Base-by-base conservation (phyloP, 139 green algal genomes). In the Chlamydomonas sp. region DNA sequence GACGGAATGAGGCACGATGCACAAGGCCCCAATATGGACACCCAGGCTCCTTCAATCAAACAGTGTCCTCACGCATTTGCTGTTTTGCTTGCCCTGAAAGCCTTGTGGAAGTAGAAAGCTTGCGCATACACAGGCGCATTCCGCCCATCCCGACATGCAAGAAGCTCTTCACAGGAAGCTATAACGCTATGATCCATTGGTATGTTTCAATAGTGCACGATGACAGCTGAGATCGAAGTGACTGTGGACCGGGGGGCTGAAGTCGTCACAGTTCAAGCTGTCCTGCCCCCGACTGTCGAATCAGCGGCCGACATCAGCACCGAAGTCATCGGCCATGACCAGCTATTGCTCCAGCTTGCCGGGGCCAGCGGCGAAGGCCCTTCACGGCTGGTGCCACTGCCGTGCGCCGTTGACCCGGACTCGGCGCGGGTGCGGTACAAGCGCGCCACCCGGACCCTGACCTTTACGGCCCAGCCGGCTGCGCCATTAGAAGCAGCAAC, bases 301-400 rank as follows among this genome's bases (percentile, higher is more conserved):
- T 67, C 68, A 5, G 71, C 81, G 1, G 7, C 20, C 18, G 81
- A 86, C 1, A 71, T 86, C 4, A 60, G 63, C 10, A 71, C 63
- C 1, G 81, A 86, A n/a, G 81, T 86, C 69, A 1, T 86, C 4
- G 71, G 71, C 20, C n/a, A 86, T 18, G 81, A 72, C 10, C 15
- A 18, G 4, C 60, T 86, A 49, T 71, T 72, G 4, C 3, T 86
- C 7, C 81, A 79, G 72, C 57, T 58, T 58, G 12, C 81, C 4
- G 80, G 31, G 31, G 31, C 31, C 0, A 49, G 31, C 31, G 31
- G 17, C 68, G 62, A 68, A 17, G 71, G 69, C 7, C 4, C 59
- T 9, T 17, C 71, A 1, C 9, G 64, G 3, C 57, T 63, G 14
- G n/a, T 87, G 83, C 17, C n/a, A 4, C 73, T 87, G 5, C 83